Percentiles rank a stretch among this genome's conserved stretches.
phyloP scores from a whole-genome alignment of 371 early-diverging fungal species.

The Mucor mucedo region DNA sequence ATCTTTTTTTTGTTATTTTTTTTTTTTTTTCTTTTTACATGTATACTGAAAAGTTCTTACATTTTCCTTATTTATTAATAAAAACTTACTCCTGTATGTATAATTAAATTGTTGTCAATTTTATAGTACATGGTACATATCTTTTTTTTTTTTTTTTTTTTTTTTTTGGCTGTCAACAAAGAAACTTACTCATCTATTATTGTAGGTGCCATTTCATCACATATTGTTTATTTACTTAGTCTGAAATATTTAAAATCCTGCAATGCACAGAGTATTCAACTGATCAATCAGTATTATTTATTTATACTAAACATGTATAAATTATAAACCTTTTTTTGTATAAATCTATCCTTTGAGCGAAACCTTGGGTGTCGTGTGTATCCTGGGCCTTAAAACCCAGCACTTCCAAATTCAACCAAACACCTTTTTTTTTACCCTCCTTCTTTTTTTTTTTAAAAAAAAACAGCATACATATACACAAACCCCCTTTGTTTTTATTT shows the following conservation, averaged over 20 bases:
- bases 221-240: background rate
- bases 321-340: background rate
- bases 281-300: conserved; percentile 3
- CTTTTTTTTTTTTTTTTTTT: background rate
- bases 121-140: background rate
- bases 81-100: background rate
- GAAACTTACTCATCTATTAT: background rate
- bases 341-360: no score
- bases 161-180: background rate
- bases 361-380: no score
- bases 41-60: conserved; percentile 5
- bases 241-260: conserved; percentile 4
- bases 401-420: background rate
- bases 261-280: conserved; percentile 7
- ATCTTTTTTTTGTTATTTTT: background rate
- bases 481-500: background rate
- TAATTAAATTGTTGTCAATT: conserved; percentile 3
- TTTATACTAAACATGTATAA: conserved; percentile 3
- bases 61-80: conserved; percentile 1
- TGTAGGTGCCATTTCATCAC: background rate
- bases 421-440: background rate
- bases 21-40: background rate
- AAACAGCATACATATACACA: background rate
- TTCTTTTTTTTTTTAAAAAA: background rate
- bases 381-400: background rate